Percentiles rank a stretch among this genome's conserved stretches.
Conservation (phyloP, 257 asterid genomes). For the Primulina tabacum region DNA sequence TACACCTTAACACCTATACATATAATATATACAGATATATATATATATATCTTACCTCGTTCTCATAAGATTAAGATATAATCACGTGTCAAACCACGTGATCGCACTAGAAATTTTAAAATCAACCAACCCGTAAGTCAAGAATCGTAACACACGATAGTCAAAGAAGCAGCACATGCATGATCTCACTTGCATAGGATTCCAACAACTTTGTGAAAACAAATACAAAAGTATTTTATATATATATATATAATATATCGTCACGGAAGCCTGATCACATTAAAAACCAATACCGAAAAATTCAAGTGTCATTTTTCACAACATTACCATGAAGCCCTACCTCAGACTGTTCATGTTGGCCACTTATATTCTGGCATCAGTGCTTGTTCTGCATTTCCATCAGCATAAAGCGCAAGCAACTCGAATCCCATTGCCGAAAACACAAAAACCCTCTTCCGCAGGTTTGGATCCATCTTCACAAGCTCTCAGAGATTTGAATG, state of each 20-base stretch:
- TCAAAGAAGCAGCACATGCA: slow-evolving; percentile 63
- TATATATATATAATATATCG: slow-evolving; percentile 18
- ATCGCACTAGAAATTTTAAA: slow-evolving; percentile 35
- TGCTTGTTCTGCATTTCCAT: slow-evolving; percentile 36
- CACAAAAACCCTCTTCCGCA: slow-evolving; percentile 16
- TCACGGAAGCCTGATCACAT: slow-evolving; percentile 23
- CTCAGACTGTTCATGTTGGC: slow-evolving; percentile 27
- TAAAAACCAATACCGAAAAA: background rate
- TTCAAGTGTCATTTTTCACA: background rate
- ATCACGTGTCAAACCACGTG: slow-evolving; percentile 60
- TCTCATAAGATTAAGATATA: slow-evolving; percentile 27
- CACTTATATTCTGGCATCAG: slow-evolving; percentile 38
- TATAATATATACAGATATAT: too few species aligned
- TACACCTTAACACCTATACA: background rate
- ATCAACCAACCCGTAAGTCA: slow-evolving; percentile 42
- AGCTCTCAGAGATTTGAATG: slow-evolving; percentile 30
- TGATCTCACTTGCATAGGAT: slow-evolving; percentile 57
- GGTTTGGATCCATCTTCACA: slow-evolving; percentile 27
- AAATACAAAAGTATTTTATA: background rate
- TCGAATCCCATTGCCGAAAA: slow-evolving; percentile 25
- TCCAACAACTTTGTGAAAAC: slow-evolving; percentile 35
- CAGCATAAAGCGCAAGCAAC: slow-evolving; percentile 33
- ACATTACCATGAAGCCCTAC: slow-evolving; percentile 31
- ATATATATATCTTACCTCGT: background rate
- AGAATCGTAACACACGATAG: slow-evolving; percentile 34